Evolutionary conservation across 2,329 filamentous ascomycete species (phyloP).

Genomic region (Stromatinia cepivora): DNA sequence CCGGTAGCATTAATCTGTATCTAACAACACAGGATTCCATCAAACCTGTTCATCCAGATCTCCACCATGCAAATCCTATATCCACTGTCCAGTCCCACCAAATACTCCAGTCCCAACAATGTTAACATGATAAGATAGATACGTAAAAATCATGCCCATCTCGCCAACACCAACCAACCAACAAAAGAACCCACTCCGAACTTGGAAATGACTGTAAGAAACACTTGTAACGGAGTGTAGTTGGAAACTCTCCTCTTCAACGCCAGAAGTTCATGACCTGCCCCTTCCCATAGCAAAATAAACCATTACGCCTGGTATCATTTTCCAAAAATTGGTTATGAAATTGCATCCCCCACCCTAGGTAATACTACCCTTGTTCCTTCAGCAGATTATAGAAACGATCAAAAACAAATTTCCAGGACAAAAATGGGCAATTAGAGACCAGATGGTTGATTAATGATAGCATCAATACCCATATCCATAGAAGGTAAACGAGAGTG

Average conservation of each 20-base stretch:
- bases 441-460: conserved; percentile 53
- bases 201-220: conserved; percentile 19
- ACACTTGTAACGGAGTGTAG: not conserved
- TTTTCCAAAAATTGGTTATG: conserved; percentile 11
- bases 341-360: not conserved
- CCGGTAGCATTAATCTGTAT: conserved; percentile 8
- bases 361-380: not conserved
- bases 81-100: not conserved
- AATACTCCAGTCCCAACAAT: conserved; percentile 6
- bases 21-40: not conserved
- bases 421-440: conserved; percentile 9
- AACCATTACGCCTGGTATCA: conserved; percentile 16
- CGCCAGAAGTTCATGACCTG: conserved; percentile 1
- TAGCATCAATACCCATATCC: conserved; percentile 61
- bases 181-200: conserved; percentile 6
- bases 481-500: conserved; percentile 50
- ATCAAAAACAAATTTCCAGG: not conserved
- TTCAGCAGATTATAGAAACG: conserved; percentile 6
- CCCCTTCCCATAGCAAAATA: not conserved
- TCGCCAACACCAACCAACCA: not conserved
- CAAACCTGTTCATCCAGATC: not conserved
- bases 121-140: conserved; percentile 1
- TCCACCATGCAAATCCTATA: not conserved
- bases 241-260: not conserved
- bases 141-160: conserved; percentile 20